Percentiles rank a stretch among this genome's conserved stretches.
Conservation (phyloP, 768 basidiomycete species). For the Pholiota microspora region DNA sequence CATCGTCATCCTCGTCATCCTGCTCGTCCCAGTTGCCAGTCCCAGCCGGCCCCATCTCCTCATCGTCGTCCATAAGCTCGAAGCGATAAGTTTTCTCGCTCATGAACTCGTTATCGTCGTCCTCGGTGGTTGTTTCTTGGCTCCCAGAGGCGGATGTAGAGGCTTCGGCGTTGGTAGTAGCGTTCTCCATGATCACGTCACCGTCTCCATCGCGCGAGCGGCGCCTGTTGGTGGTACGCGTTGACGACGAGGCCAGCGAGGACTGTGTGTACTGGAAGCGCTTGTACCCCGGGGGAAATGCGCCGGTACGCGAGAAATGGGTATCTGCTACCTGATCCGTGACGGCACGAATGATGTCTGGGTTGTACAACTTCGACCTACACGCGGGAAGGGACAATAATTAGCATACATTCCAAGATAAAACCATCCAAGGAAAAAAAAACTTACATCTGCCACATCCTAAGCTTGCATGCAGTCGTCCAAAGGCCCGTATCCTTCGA, state of each 20-base stretch:
- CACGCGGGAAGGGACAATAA: not conserved
- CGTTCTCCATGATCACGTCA: too few relatives aligned
- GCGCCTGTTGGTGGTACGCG: not conserved
- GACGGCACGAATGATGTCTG: slow-evolving; percentile 23
- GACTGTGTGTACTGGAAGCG: not conserved
- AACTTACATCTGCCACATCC: slow-evolving; percentile 27
- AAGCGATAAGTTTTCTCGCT: slow-evolving; percentile 22
- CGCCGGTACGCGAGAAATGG: slow-evolving; percentile 17
- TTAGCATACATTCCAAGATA: not conserved
- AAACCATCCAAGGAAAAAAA: slow-evolving; percentile 8
- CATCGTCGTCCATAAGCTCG: slow-evolving; percentile 21
- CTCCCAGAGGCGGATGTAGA: not conserved
- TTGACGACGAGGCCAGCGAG: not conserved
- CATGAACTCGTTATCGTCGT: slow-evolving; percentile 18
- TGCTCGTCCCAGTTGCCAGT: slow-evolving; percentile 15
- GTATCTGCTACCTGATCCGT: slow-evolving; percentile 25
- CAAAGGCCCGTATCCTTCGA: slow-evolving; percentile 19
- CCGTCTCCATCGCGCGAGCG: not conserved
- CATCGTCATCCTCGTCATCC: slow-evolving; percentile 7
- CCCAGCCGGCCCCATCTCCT: slow-evolving; percentile 2
- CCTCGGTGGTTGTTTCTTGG: not conserved
- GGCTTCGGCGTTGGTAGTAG: not conserved
- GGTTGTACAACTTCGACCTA: slow-evolving; percentile 21
- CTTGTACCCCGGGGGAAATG: slow-evolving; percentile 18
- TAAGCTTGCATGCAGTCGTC: slow-evolving; percentile 25